Conservation (phyloP, 2,329 filamentous ascomycete species). For the Penicillium aurantiogriseum region DNA sequence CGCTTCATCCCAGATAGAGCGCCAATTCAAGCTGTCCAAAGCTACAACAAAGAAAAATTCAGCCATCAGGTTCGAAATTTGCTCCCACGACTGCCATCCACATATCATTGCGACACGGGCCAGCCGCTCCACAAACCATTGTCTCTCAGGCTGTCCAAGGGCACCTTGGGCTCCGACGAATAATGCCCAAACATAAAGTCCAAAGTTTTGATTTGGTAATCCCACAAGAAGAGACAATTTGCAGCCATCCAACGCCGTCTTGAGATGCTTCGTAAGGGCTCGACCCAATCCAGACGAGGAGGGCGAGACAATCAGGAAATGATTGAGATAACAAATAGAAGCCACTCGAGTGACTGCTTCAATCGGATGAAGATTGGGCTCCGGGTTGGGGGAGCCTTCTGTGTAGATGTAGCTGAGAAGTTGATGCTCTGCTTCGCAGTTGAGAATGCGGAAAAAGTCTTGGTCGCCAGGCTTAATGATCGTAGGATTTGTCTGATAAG, state of each 20-base stretch:
- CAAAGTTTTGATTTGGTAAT: slow-evolving; percentile 21
- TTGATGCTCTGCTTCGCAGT: slow-evolving; percentile 39
- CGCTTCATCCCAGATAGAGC: slow-evolving; percentile 33
- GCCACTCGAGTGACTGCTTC: slow-evolving; percentile 34
- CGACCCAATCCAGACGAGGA: slow-evolving; percentile 36
- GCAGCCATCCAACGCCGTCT: slow-evolving; percentile 22
- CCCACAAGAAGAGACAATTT: slow-evolving; percentile 15
- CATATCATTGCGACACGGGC: slow-evolving; percentile 26
- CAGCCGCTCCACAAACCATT: slow-evolving; percentile 34
- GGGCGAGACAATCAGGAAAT: slow-evolving; percentile 35
- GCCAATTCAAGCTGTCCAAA: slow-evolving; percentile 28
- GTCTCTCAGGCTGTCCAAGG: slow-evolving; percentile 26
- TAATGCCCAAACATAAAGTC: slow-evolving; percentile 33
- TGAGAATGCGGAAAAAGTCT: slow-evolving; percentile 34
- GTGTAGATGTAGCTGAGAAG: slow-evolving; percentile 39
- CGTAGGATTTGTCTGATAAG: slow-evolving; percentile 22
- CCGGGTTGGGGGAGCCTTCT: neutral
- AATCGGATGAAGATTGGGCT: slow-evolving; percentile 24
- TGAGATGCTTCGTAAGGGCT: slow-evolving; percentile 34
- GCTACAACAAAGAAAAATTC: slow-evolving; percentile 31
- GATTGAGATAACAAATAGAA: slow-evolving; percentile 33
- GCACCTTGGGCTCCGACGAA: slow-evolving; percentile 37
- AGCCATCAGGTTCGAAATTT: slow-evolving; percentile 26
- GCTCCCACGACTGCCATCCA: slow-evolving; percentile 32
- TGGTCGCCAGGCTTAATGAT: slow-evolving; percentile 28